A percentile compares a stretch with the other conserved stretches of the same genome.
Conservation (phyloP, 2,329 filamentous ascomycete genomes). For the Tolypocladium album region DNA sequence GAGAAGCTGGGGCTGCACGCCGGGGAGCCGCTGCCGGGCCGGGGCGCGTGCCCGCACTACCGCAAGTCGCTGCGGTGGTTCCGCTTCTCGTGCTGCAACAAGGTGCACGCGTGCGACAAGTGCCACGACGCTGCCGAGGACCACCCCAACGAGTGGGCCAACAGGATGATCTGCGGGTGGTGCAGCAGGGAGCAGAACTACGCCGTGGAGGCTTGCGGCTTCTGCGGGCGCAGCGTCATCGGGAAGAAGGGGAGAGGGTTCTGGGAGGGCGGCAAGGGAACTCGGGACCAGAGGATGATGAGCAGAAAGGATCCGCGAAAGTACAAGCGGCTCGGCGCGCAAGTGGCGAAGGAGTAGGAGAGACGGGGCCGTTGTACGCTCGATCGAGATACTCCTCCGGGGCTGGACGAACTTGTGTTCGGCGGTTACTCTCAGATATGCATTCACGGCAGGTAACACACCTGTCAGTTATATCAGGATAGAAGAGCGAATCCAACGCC, state of each 20-base stretch:
- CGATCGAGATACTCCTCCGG: too few relatives aligned
- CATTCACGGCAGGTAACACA: not conserved
- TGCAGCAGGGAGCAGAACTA: conserved; percentile 77
- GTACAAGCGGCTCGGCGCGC: conserved; percentile 47
- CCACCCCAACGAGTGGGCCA: conserved; percentile 72
- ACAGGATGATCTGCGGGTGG: conserved; percentile 72
- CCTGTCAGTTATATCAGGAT: too few relatives aligned
- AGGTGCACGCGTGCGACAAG: conserved; percentile 52
- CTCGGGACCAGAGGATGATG: conserved; percentile 61
- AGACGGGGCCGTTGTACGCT: not conserved
- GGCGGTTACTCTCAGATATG: not conserved
- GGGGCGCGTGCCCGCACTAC: conserved; percentile 48
- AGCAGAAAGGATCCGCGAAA: conserved; percentile 68
- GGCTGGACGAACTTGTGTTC: not conserved
- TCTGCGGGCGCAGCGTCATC: conserved; percentile 61
- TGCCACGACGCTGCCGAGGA: conserved; percentile 66
- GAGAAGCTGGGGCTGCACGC: conserved; percentile 47
- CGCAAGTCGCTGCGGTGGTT: conserved; percentile 52
- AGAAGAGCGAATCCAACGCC: not conserved
- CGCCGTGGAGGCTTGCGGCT: conserved; percentile 60
- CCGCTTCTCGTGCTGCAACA: conserved; percentile 50
- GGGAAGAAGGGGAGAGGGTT: conserved; percentile 58
- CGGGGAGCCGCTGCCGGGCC: conserved; percentile 42
- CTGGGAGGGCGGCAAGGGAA: conserved; percentile 81
- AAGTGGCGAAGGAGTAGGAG: not conserved